These are phyloP conservation scores for Monosporascus ibericus DNA, from an alignment of 2,329 filamentous ascomycete genomes.

Conservation along the genomic window DNA sequence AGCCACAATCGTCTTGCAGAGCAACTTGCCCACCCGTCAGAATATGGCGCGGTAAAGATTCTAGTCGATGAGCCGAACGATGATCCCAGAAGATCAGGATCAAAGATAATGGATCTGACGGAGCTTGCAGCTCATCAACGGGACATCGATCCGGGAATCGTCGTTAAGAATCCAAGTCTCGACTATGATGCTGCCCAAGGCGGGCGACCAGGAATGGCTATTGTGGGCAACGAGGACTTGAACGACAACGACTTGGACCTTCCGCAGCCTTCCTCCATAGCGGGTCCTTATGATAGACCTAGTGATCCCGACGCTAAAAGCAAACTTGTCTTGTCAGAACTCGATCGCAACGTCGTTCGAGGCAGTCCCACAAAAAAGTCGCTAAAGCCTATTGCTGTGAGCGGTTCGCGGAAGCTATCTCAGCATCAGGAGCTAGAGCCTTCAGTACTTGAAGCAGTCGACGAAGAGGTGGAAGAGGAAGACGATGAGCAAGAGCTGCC, in stretches of 20 bases:
- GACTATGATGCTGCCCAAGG: constrained; percentile 12
- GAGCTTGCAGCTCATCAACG: constrained; percentile 6
- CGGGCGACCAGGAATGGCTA: not conserved
- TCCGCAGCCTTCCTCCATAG: constrained; percentile 2
- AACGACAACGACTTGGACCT: not conserved
- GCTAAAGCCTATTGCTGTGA: constrained; percentile 3
- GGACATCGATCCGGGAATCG: constrained; percentile 7
- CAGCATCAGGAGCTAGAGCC: constrained; percentile 20
- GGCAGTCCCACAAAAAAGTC: constrained; percentile 11
- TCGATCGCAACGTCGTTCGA: constrained; percentile 23
- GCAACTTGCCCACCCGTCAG: constrained; percentile 1
- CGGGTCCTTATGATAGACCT: constrained; percentile 10
- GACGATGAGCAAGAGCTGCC: constrained; percentile 24
- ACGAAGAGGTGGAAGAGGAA: constrained; percentile 20
- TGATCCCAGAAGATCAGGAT: constrained; percentile 1
- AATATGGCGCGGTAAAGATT: constrained; percentile 10
- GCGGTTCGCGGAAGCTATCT: constrained; percentile 7
- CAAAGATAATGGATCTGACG: constrained; percentile 6
- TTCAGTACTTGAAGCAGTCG: constrained; percentile 24
- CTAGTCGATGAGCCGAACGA: constrained; percentile 12
- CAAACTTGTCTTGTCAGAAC: constrained; percentile 16
- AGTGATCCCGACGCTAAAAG: constrained; percentile 7
- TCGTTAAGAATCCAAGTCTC: constrained; percentile 6
- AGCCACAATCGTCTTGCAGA: constrained; percentile 3
- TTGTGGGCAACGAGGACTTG: not conserved